A percentile compares a stretch with the other conserved stretches of the same genome.
Evolutionary conservation across 495 filamentous ascomycete species (phyloP).

Genomic region (Penicillium goetzii): DNA sequence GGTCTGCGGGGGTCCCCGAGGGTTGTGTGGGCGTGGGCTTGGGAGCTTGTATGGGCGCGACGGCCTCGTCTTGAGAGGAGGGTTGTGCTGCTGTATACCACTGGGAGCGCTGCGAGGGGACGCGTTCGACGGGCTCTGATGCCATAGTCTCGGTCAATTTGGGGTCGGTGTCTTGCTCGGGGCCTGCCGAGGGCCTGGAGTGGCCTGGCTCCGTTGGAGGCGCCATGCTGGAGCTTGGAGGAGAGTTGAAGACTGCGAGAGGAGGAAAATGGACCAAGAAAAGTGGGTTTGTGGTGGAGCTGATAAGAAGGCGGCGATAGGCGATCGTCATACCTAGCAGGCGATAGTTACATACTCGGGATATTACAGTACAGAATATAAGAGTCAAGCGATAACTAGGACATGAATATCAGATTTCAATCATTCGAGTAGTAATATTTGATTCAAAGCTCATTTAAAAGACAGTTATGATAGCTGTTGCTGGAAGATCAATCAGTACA

Average conservation of each 20-base stretch:
- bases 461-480: background rate
- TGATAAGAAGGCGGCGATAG: slow-evolving; percentile 14
- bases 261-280: background rate
- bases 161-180: background rate
- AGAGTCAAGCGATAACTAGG: background rate
- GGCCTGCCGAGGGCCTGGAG: background rate
- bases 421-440: no score
- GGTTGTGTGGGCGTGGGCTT: background rate
- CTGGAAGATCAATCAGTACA: background rate
- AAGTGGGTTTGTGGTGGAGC: slow-evolving; percentile 20
- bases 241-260: slow-evolving; percentile 2
- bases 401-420: background rate
- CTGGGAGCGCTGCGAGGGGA: background rate
- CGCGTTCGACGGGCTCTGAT: background rate
- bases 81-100: background rate
- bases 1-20: background rate
- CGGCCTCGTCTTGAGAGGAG: background rate
- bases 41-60: background rate
- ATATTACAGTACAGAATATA: background rate
- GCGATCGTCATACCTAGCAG: background rate
- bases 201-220: background rate
- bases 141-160: slow-evolving; percentile 1
- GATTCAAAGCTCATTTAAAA: background rate
- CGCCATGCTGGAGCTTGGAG: background rate
- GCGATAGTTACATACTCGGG: background rate